These are phyloP conservation scores for Vitis rupestris DNA, from an alignment of 164 flowering plant species.

Conservation along the genomic window DNA sequence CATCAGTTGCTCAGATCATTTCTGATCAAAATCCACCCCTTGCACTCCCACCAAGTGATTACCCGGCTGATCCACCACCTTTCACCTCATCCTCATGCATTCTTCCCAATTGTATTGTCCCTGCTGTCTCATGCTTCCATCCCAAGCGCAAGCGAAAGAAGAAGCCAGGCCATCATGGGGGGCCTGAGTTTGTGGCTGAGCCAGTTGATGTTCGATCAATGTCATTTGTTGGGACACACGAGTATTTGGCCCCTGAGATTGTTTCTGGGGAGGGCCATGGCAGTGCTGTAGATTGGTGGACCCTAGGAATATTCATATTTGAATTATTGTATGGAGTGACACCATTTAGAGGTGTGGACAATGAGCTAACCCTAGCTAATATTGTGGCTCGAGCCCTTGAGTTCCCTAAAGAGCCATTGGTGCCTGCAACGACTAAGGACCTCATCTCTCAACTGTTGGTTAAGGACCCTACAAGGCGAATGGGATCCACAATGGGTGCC, in stretches of 20 bases:
- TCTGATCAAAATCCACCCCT: slow-evolving; percentile 12
- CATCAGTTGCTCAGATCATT: slow-evolving; percentile 36
- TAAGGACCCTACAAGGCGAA: slow-evolving; percentile 65
- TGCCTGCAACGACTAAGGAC: slow-evolving; percentile 51
- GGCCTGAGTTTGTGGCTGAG: slow-evolving; percentile 64
- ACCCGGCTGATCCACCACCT: slow-evolving; percentile 7
- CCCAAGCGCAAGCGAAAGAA: slow-evolving; percentile 27
- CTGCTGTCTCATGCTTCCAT: slow-evolving; percentile 35
- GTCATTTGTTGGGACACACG: slow-evolving; percentile 86
- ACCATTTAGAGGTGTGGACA: slow-evolving; percentile 69
- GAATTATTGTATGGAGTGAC: slow-evolving; percentile 79
- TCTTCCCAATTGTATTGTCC: slow-evolving; percentile 38
- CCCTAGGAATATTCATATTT: slow-evolving; percentile 68
- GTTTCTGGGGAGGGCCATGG: slow-evolving; percentile 87
- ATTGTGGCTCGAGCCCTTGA: slow-evolving; percentile 64
- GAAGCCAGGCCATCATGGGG: slow-evolving; percentile 22
- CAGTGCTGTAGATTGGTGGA: slow-evolving; percentile 91
- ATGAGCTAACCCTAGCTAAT: slow-evolving; percentile 64
- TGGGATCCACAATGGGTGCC: slow-evolving; percentile 77
- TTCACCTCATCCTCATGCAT: slow-evolving; percentile 38
- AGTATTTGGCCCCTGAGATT: slow-evolving; percentile 81
- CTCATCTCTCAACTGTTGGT: slow-evolving; percentile 49
- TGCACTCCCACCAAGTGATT: slow-evolving; percentile 4
- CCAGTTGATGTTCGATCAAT: slow-evolving; percentile 72
- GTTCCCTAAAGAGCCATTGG: slow-evolving; percentile 63